phyloP scores from a whole-genome alignment of 192 early-diverging fungal species.

The Cladochytrium replicatum region DNA sequence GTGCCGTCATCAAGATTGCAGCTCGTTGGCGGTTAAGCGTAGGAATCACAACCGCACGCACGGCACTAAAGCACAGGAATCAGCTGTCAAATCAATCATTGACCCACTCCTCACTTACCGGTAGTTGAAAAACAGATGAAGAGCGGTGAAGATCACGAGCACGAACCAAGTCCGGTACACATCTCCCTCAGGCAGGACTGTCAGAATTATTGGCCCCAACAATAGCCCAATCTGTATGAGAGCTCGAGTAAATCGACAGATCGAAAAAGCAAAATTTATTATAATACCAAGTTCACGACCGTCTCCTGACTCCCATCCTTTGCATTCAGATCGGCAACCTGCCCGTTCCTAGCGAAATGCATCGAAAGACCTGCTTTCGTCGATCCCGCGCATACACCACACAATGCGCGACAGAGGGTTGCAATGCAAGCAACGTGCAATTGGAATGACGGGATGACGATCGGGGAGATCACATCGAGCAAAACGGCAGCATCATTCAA shows the following conservation, averaged over 20 bases:
- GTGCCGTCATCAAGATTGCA: constrained; percentile 19
- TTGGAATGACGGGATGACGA: too few species aligned
- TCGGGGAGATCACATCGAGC: constrained; percentile 13
- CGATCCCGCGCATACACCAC: constrained; percentile 27
- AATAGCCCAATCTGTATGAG: too few species aligned
- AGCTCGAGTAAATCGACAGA: constrained; percentile 2
- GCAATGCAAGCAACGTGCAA: constrained; percentile 19
- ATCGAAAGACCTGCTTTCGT: constrained; percentile 29
- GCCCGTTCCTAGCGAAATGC: constrained; percentile 30
- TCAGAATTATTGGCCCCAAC: constrained; percentile 1
- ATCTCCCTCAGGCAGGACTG: constrained; percentile 3
- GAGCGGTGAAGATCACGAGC: constrained; percentile 11
- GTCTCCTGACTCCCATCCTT: constrained; percentile 42
- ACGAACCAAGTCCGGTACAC: constrained; percentile 7
- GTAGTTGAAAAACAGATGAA: constrained; percentile 31
- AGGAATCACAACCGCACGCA: constrained; percentile 16
- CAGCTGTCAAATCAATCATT: too few species aligned
- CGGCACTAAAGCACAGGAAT: too few species aligned
- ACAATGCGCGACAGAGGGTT: constrained; percentile 11
- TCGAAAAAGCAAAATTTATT: neutral
- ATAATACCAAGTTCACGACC: constrained; percentile 10
- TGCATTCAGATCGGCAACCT: constrained; percentile 29
- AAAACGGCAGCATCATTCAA: constrained; percentile 28
- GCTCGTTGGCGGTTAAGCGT: constrained; percentile 28
- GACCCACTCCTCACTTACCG: too few species aligned